Percentiles rank a stretch among this genome's conserved stretches.
Evolutionary conservation across 2,329 filamentous ascomycete species (phyloP).

Genomic region (Lecanosticta acicola): DNA sequence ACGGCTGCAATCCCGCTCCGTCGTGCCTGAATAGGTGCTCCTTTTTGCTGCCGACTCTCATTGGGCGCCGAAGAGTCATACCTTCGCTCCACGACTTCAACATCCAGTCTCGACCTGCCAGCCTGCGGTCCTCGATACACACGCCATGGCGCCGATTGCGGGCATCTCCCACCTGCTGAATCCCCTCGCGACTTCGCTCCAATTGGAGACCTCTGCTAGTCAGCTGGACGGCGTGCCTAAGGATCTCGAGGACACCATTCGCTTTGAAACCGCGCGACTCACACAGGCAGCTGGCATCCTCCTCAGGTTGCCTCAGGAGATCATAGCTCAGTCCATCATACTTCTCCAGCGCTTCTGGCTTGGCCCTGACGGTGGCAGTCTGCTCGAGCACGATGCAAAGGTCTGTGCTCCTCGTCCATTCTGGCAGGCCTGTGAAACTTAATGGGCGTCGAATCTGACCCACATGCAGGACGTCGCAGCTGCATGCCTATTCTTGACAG

Average conservation of each 20-base stretch:
- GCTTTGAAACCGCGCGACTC: conserved; percentile 65
- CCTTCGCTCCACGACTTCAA: too few relatives aligned
- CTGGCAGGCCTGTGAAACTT: conserved; percentile 1
- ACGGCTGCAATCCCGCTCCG: too few relatives aligned
- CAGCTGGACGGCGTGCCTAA: conserved; percentile 55
- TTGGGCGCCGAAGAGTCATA: too few relatives aligned
- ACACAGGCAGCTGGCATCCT: conserved; percentile 76
- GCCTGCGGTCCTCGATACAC: too few relatives aligned
- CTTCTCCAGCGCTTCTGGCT: conserved; percentile 78
- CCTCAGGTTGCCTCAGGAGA: conserved; percentile 75
- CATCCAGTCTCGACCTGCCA: too few relatives aligned
- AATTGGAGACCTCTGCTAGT: conserved; percentile 56
- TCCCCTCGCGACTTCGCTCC: conserved; percentile 64
- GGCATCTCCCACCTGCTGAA: conserved; percentile 54
- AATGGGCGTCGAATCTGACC: background rate
- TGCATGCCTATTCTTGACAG: conserved; percentile 70
- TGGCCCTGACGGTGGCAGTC: conserved; percentile 47
- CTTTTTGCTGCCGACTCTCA: too few relatives aligned
- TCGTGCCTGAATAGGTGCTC: too few relatives aligned
- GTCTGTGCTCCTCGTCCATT: conserved; percentile 18
- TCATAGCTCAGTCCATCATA: conserved; percentile 79
- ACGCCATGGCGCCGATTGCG: conserved; percentile 25
- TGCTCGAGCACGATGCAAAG: conserved; percentile 51
- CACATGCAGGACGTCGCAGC: conserved; percentile 67
- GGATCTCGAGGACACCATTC: conserved; percentile 66